phyloP scores from a whole-genome alignment of 352 stramenopile genomes.

The Phytophthora vignae region DNA sequence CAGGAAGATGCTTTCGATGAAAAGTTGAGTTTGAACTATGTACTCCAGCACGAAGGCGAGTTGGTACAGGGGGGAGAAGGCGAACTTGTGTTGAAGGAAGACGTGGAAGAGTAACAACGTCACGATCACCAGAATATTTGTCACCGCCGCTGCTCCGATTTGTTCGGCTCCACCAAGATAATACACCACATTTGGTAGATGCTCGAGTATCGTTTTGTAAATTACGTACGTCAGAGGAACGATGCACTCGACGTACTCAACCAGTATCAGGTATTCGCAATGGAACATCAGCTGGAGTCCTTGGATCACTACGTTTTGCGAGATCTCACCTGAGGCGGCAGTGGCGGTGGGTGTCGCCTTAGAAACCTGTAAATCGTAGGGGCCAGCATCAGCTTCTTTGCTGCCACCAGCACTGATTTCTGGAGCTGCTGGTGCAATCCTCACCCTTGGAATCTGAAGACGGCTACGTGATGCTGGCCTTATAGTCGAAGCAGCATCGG shows the following conservation, averaged over 20 bases:
- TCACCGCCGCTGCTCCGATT: neutral
- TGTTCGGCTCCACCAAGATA: neutral
- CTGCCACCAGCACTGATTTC: neutral
- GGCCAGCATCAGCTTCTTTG: neutral
- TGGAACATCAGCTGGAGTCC: neutral
- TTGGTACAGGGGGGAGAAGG: neutral
- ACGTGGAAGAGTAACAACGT: neutral
- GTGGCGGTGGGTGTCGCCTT: too few species aligned
- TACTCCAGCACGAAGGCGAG: neutral
- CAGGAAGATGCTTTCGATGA: neutral
- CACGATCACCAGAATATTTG: neutral
- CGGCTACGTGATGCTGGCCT: too few species aligned
- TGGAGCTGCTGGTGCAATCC: neutral
- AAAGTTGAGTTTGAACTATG: neutral
- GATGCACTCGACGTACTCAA: slow-evolving; percentile 1
- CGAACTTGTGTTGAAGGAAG: neutral
- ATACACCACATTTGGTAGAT: neutral
- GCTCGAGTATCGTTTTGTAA: neutral
- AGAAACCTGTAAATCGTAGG: neutral
- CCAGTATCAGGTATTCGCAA: slow-evolving; percentile 1
- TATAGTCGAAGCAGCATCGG: too few species aligned
- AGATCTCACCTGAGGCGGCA: neutral
- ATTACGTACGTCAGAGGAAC: neutral
- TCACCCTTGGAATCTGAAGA: neutral
- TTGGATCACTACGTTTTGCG: neutral